Evolutionary conservation across 2,329 filamentous ascomycete species (phyloP).

Genomic region (Diaporthe citrichinensis): DNA sequence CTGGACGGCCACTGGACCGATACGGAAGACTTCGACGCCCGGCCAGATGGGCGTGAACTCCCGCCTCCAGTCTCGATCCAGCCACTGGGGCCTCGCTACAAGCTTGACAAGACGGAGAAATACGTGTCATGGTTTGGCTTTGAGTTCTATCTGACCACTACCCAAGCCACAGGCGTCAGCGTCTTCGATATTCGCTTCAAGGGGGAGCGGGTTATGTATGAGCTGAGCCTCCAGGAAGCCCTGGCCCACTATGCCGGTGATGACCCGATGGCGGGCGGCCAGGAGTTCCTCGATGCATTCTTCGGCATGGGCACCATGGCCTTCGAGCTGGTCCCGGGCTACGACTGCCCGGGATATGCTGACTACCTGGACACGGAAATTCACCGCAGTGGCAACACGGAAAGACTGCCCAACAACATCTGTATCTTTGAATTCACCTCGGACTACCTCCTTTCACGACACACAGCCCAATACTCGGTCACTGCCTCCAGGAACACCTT

Average conservation of each 20-base stretch:
- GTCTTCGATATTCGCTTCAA: constrained; percentile 66
- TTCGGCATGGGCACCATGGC: constrained; percentile 54
- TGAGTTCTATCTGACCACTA: constrained; percentile 64
- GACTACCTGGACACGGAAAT: constrained; percentile 53
- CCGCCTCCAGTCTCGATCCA: constrained; percentile 53
- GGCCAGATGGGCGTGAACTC: constrained; percentile 43
- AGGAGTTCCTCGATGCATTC: constrained; percentile 58
- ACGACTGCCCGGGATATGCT: constrained; percentile 53
- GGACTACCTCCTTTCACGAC: constrained; percentile 54
- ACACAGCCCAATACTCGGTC: constrained; percentile 50
- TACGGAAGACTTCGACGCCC: constrained; percentile 52
- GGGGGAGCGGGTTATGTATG: constrained; percentile 65
- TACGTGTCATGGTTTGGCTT: constrained; percentile 68
- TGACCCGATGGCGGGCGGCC: constrained; percentile 59
- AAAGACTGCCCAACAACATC: constrained; percentile 51
- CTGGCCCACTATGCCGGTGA: constrained; percentile 66
- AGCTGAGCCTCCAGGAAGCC: constrained; percentile 67
- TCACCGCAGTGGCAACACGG: constrained; percentile 50
- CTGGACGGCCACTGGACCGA: constrained; percentile 51
- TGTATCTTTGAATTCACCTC: constrained; percentile 57
- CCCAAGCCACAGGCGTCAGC: constrained; percentile 59
- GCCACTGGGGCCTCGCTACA: constrained; percentile 57
- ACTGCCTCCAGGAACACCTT: constrained; percentile 49
- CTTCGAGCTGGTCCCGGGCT: constrained; percentile 57
- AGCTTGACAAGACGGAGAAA: constrained; percentile 58